Conservation (phyloP, 2,329 filamentous ascomycete genomes). For the Nannizziopsis arthrosporioides region DNA sequence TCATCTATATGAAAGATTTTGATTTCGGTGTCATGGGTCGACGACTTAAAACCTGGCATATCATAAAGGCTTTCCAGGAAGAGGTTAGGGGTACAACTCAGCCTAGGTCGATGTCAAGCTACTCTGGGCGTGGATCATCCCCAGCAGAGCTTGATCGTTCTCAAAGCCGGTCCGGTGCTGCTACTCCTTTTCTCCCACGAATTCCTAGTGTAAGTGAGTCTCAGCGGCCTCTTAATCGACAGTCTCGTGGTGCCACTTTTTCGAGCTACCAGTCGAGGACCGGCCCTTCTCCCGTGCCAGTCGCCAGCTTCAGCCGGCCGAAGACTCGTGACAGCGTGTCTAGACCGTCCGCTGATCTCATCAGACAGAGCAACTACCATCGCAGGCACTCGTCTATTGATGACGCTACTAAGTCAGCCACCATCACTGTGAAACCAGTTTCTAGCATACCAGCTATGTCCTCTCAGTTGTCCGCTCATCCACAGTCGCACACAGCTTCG, state of each 20-base stretch:
- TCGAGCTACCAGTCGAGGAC: constrained; percentile 11
- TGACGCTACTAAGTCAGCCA: constrained; percentile 38
- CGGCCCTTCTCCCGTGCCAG: constrained; percentile 18
- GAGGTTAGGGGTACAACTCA: constrained; percentile 57
- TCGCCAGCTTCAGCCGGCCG: constrained; percentile 31
- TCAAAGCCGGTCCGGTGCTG: constrained; percentile 28
- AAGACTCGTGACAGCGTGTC: constrained; percentile 32
- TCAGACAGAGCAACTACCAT: constrained; percentile 71
- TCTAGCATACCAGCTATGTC: constrained; percentile 14
- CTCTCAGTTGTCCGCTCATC: constrained; percentile 21
- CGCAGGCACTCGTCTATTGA: constrained; percentile 82
- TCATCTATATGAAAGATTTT: constrained; percentile 89
- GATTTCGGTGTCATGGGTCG: constrained; percentile 84
- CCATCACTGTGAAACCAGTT: constrained; percentile 12
- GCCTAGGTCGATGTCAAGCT: constrained; percentile 29
- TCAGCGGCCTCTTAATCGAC: constrained; percentile 4
- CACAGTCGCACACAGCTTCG: constrained; percentile 46
- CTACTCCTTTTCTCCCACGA: constrained; percentile 32
- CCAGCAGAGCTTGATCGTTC: constrained; percentile 36
- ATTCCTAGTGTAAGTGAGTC: constrained; percentile 31
- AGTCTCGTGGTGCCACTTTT: constrained; percentile 12
- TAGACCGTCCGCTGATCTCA: constrained; percentile 66
- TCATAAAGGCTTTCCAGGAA: constrained; percentile 82
- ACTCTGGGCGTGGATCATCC: constrained; percentile 32
- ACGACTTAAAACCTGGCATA: constrained; percentile 89